A percentile compares a stretch with the other conserved stretches of the same genome.
Conservation (phyloP, 2,329 filamentous ascomycete genomes). For the Scopulariopsis brevicaulis region DNA sequence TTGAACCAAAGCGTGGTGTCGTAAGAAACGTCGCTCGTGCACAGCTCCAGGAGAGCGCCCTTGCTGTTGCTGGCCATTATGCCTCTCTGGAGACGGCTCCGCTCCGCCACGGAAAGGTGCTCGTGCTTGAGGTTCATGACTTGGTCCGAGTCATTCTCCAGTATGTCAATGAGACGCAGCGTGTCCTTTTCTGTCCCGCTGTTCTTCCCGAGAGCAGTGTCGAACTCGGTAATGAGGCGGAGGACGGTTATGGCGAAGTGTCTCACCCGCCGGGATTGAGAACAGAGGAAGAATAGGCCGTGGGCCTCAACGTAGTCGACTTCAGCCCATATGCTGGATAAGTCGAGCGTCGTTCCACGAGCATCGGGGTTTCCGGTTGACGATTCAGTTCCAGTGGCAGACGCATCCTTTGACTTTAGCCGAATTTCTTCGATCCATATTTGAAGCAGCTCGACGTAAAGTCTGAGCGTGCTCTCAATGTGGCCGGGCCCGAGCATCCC, state of each 20-base stretch:
- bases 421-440: constrained; percentile 98
- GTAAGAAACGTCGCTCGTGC: constrained; percentile 89
- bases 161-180: constrained; percentile 72
- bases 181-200: constrained; percentile 47
- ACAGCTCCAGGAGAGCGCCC: constrained; percentile 83
- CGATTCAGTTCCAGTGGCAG: constrained; percentile 52
- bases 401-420: constrained; percentile 67
- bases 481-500: constrained; percentile 90
- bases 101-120: constrained; percentile 79
- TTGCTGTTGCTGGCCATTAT: constrained; percentile 75
- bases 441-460: constrained; percentile 87
- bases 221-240: constrained; percentile 86
- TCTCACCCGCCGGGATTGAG: constrained; percentile 81
- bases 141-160: constrained; percentile 78
- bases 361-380: constrained; percentile 43
- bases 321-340: constrained; percentile 81
- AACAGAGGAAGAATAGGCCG: constrained; percentile 93
- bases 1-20: constrained; percentile 97
- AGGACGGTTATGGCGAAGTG: constrained; percentile 87
- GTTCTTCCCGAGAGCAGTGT: constrained; percentile 70
- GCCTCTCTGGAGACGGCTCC: constrained; percentile 82
- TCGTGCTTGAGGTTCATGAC: constrained; percentile 92
- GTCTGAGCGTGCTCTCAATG: constrained; percentile 82
- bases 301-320: constrained; percentile 97
- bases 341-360: constrained; percentile 66